Conservation (phyloP, 1,284 basidiomycete species). For the Irpex rosettiformis region DNA sequence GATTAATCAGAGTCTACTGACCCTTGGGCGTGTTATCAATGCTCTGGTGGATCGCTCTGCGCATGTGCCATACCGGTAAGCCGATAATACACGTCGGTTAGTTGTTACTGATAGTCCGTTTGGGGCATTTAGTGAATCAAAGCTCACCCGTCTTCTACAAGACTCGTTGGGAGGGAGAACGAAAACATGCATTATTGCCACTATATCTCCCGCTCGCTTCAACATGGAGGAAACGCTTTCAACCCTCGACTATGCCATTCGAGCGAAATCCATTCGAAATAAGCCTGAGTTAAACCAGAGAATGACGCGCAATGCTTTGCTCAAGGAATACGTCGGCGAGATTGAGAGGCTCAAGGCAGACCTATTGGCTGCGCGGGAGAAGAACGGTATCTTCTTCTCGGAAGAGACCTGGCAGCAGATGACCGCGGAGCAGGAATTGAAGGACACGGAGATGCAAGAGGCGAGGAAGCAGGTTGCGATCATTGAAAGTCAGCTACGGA, state of each 20-base stretch:
- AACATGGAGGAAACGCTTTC: conserved; percentile 98
- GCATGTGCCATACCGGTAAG: conserved; percentile 92
- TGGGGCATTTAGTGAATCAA: conserved; percentile 64
- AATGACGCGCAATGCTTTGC: conserved; percentile 87
- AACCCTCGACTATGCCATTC: conserved; percentile 95
- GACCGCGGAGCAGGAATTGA: conserved; percentile 71
- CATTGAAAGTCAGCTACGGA: conserved; percentile 77
- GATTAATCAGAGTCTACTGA: conserved; percentile 98
- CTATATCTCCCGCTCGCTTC: conserved; percentile 85
- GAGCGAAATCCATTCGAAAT: conserved; percentile 95
- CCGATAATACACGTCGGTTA: neutral
- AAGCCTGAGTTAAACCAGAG: conserved; percentile 94
- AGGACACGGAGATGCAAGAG: conserved; percentile 76
- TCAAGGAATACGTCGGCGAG: conserved; percentile 95
- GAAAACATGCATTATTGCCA: conserved; percentile 98
- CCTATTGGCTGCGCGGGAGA: conserved; percentile 85
- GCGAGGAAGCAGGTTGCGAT: conserved; percentile 80
- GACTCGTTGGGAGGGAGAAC: conserved; percentile 93
- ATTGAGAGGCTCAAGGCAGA: conserved; percentile 94
- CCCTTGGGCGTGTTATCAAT: conserved; percentile 96
- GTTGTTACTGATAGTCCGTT: conserved; percentile 3
- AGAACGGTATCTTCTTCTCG: conserved; percentile 92
- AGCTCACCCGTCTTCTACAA: conserved; percentile 47
- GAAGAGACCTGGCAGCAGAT: conserved; percentile 88
- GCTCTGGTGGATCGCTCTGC: conserved; percentile 89